Base-by-base conservation (phyloP, 2,329 filamentous ascomycete genomes). In the Aureobasidium musti region DNA sequence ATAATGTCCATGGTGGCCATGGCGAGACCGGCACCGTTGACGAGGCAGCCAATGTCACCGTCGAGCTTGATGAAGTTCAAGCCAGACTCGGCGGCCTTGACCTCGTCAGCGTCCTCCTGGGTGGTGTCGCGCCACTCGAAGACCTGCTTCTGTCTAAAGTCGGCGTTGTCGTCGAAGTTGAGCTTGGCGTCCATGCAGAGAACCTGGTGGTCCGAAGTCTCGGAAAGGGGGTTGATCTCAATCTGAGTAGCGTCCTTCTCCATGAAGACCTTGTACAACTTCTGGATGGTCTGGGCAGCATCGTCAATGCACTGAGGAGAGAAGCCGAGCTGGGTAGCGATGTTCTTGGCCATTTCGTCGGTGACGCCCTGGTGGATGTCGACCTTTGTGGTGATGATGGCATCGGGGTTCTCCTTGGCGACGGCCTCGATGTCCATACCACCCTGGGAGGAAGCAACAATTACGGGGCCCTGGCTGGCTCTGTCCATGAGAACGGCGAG, bases 1-100 rank as follows among this genome's bases (percentile, higher is more conserved):
- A 99, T 99, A 81, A 99, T 98, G 81, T 99, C 95, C 95, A 99
- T 99, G 79, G 95, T 99, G 70, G 95, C 95, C 95, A 99, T 99
- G 82, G 95, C 95, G 72, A 99, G 90, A 83, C 95, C 95, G 75
- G 95, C 95, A 79, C 95, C 95, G 84, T 99, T 99, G 84, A 99
- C 95, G 68, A 98, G 86, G 85, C 95, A 99, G 81, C 95, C 95
- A 79, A 99, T 99, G 79, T 99, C 95, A 79, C 95, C 95, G 78
- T 98, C 95, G 69, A 99, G 90, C 88, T 99, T 99, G 87, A 99
- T 99, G 84, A 99, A 99, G 88, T 99, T 99, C 73, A 99, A 88
- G 75, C 92, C 92, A 73, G 82, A 93, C 86, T 96, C 84, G 75
- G 93, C 93, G 75, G 95, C 95, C 82, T 94, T 94, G 76, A 99